Conservation (phyloP, 2,329 filamentous ascomycete genomes). For the Pestalotiopsis fici region DNA sequence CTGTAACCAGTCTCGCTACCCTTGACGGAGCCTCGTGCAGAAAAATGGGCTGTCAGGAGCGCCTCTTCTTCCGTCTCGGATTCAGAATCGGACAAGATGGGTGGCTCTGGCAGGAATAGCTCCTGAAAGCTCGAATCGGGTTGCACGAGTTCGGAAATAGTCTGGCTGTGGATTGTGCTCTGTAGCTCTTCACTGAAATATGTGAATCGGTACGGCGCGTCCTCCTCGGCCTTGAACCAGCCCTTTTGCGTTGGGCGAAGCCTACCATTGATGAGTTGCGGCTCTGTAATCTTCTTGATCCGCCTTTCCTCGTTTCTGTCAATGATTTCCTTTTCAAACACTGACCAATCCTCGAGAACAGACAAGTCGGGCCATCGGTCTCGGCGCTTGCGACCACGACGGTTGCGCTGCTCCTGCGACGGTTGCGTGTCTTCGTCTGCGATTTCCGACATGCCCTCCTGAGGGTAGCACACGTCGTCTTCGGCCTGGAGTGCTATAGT, state of each 20-base stretch:
- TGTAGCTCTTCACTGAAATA: conserved; percentile 98
- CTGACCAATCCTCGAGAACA: conserved; percentile 85
- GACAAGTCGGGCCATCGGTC: conserved; percentile 84
- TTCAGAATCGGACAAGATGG: conserved; percentile 71
- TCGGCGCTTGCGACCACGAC: conserved; percentile 58
- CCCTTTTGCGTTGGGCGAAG: conserved; percentile 76
- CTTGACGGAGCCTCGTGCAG: conserved; percentile 24
- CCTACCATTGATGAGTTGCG: conserved; percentile 86
- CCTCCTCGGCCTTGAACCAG: conserved; percentile 88
- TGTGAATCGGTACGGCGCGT: conserved; percentile 91
- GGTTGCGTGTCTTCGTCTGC: conserved; percentile 71
- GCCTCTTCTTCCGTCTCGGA: conserved; percentile 60
- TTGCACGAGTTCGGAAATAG: conserved; percentile 89
- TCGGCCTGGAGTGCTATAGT: conserved; percentile 68
- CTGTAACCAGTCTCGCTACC: conserved; percentile 35
- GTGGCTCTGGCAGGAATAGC: conserved; percentile 87
- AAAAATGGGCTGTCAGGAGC: conserved; percentile 12
- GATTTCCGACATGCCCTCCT: conserved; percentile 75
- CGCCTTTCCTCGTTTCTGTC: conserved; percentile 82
- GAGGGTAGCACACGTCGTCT: conserved; percentile 91
- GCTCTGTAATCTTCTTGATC: conserved; percentile 90
- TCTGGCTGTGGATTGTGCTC: conserved; percentile 94
- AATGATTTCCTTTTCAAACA: conserved; percentile 69
- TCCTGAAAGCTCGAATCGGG: conserved; percentile 82
- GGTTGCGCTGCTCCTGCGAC: conserved; percentile 40